A percentile compares a stretch with the other conserved stretches of the same genome.
phyloP scores from a whole-genome alignment of 2,329 filamentous ascomycete species.

The Sphaerulina musiva region DNA sequence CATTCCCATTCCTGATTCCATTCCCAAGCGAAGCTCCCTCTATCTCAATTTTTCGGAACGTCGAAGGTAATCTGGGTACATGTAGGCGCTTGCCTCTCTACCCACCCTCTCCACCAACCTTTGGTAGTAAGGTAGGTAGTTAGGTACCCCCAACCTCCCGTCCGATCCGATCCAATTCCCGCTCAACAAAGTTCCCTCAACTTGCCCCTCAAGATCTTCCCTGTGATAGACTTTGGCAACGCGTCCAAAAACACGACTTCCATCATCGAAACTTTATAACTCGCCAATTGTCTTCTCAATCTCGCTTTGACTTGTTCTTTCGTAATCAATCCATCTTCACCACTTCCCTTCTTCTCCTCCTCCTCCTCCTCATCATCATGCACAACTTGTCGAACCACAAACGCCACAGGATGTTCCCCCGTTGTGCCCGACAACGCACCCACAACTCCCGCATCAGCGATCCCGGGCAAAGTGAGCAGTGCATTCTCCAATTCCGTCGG shows the following conservation, averaged over 20 bases:
- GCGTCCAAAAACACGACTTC: conserved; percentile 24
- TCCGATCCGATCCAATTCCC: too few relatives aligned
- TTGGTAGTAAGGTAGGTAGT: too few relatives aligned
- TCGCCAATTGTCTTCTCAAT: conserved; percentile 30
- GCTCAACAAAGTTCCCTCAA: conserved; percentile 8
- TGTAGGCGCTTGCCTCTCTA: too few relatives aligned
- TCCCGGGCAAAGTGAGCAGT: conserved; percentile 22
- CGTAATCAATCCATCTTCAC: neutral
- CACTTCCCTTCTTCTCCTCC: neutral
- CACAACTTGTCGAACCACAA: conserved; percentile 11
- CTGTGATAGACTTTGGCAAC: conserved; percentile 31
- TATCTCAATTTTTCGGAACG: too few relatives aligned
- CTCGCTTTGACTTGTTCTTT: conserved; percentile 28
- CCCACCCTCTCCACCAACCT: too few relatives aligned
- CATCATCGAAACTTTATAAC: conserved; percentile 33
- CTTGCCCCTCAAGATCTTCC: conserved; percentile 29
- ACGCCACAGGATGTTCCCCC: conserved; percentile 22
- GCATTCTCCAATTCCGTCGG: conserved; percentile 32
- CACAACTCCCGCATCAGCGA: conserved; percentile 30
- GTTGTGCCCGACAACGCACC: conserved; percentile 15
- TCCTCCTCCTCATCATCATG: too few relatives aligned
- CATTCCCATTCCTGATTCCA: too few relatives aligned
- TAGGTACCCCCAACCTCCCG: too few relatives aligned
- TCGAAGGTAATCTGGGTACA: too few relatives aligned
- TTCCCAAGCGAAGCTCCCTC: too few relatives aligned